Evolutionary conservation across 305 asterid species (phyloP).

Genomic region (Plantago lanceolata): DNA sequence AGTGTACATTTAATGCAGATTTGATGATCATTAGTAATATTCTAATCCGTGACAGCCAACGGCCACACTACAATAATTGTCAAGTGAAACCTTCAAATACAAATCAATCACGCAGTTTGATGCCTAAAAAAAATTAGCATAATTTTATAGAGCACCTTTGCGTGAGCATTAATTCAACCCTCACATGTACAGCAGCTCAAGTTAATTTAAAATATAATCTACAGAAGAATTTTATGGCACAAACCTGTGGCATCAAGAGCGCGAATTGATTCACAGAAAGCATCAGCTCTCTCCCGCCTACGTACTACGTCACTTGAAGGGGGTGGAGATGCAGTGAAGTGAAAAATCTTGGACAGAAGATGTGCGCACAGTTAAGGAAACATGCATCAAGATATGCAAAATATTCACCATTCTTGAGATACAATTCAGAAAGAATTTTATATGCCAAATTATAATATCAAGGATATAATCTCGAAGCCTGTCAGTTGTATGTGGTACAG

Average conservation of each 20-base stretch:
- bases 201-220: conserved; percentile 3
- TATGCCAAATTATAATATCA: conserved; percentile 20
- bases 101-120: too few relatives aligned
- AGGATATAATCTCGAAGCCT: conserved; percentile 98
- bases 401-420: conserved; percentile 15
- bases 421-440: conserved; percentile 14
- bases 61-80: too few relatives aligned
- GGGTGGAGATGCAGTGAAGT: conserved; percentile 59
- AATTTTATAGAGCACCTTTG: too few relatives aligned
- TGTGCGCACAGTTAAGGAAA: conserved; percentile 67
- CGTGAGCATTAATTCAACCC: neutral
- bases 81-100: too few relatives aligned
- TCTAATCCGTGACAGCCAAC: too few relatives aligned
- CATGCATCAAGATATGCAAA: conserved; percentile 3
- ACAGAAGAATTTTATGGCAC: conserved; percentile 23
- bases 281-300: conserved; percentile 78
- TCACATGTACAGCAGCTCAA: neutral
- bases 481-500: conserved; percentile 86
- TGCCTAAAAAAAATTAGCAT: too few relatives aligned
- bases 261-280: conserved; percentile 91
- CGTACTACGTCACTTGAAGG: conserved; percentile 67
- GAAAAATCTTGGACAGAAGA: conserved; percentile 88
- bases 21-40: too few relatives aligned
- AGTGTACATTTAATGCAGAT: too few relatives aligned
- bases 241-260: conserved; percentile 97